Conservation (phyloP, 164 flowering plant genomes). For the Annona cherimola region DNA sequence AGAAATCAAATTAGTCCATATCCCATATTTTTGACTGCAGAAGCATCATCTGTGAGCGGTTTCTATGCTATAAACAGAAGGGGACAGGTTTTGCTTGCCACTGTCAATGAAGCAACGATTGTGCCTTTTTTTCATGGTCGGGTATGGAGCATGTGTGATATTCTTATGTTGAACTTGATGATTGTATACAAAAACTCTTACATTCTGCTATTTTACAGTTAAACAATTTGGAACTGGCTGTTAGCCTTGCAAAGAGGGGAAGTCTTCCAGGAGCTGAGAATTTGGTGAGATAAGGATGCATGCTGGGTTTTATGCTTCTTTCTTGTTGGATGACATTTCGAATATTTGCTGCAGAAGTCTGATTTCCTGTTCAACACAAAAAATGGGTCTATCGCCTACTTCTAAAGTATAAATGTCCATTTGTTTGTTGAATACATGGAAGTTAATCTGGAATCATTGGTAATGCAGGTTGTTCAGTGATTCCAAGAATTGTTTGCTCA, state of each 20-base stretch:
- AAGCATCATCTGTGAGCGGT: slow-evolving; percentile 92
- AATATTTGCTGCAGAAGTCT: too few species aligned
- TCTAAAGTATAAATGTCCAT: too few species aligned
- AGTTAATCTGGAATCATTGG: too few species aligned
- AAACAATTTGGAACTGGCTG: slow-evolving; percentile 63
- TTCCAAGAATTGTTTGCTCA: too few species aligned
- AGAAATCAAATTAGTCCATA: slow-evolving; percentile 97
- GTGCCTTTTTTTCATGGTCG: slow-evolving; percentile 96
- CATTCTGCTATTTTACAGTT: slow-evolving; percentile 46
- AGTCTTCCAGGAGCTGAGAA: slow-evolving; percentile 63
- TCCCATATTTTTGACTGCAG: slow-evolving; percentile 93
- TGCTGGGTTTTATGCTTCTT: too few species aligned
- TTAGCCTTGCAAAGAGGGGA: slow-evolving; percentile 27
- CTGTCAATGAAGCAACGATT: slow-evolving; percentile 92
- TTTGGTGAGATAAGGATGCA: too few species aligned
- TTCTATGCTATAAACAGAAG: slow-evolving; percentile 96
- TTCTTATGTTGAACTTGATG: not conserved
- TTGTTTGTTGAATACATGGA: too few species aligned
- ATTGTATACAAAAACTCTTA: slow-evolving; percentile 5
- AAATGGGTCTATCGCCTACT: too few species aligned
- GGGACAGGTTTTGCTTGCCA: slow-evolving; percentile 94
- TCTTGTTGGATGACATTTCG: too few species aligned
- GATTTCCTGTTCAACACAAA: too few species aligned
- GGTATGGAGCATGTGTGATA: slow-evolving; percentile 27
- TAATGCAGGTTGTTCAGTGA: too few species aligned